phyloP scores from a whole-genome alignment of 306 rosid genomes.

The Dryas drummondii region DNA sequence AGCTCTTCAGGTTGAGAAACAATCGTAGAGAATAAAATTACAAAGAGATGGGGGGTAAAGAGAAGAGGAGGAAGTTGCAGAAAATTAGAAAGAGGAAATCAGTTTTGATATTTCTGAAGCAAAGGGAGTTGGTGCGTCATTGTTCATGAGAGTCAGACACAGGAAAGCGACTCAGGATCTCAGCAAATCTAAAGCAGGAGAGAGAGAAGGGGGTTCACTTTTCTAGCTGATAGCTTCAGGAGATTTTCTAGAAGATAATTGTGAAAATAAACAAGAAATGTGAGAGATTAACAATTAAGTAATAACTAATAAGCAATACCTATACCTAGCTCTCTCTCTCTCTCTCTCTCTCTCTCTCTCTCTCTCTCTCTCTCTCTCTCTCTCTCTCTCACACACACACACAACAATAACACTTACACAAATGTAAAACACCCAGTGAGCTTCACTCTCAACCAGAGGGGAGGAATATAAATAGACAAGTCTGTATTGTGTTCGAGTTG shows the following conservation, averaged over 20 bases:
- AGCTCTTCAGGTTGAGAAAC: too few species aligned
- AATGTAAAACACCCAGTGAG: not conserved
- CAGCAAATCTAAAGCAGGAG: slow-evolving; percentile 26
- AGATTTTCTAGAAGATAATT: slow-evolving; percentile 8
- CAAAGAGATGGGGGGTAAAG: slow-evolving; percentile 12
- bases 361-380: not conserved
- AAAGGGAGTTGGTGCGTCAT: slow-evolving; percentile 34
- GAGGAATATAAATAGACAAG: not conserved
- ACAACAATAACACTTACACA: not conserved
- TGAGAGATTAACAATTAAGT: not conserved
- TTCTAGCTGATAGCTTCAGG: not conserved
- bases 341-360: not conserved
- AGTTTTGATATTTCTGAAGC: not conserved
- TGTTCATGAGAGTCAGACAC: slow-evolving; percentile 41
- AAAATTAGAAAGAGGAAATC: slow-evolving; percentile 6
- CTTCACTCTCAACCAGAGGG: not conserved
- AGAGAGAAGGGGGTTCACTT: slow-evolving; percentile 2
- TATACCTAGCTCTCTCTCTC: not conserved
- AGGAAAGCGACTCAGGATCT: slow-evolving; percentile 40
- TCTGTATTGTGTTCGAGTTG: too few species aligned
- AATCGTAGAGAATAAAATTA: not conserved
- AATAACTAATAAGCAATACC: not conserved
- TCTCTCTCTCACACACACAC: not conserved
- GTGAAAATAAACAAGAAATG: not conserved
- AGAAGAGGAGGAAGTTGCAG: slow-evolving; percentile 10